Percentiles rank a stretch among this genome's conserved stretches.
Evolutionary conservation across 202 grass and related monocot species (phyloP).

Genomic region (Panicum hallii): DNA sequence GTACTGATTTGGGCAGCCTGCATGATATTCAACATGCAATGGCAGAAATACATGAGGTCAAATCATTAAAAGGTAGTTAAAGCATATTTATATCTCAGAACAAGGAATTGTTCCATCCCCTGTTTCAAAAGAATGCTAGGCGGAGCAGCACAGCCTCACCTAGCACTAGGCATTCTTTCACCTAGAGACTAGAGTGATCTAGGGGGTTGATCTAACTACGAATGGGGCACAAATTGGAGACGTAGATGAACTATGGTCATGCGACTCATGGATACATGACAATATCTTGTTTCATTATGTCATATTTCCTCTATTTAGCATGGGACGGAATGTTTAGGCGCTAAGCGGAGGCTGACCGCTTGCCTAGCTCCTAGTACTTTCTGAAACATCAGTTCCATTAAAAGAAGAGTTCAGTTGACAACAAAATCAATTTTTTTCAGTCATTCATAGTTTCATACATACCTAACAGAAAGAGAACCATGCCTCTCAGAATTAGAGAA

Average conservation of each 20-base stretch:
- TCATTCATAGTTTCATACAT: background rate
- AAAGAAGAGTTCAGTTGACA: background rate
- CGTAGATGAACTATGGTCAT: background rate
- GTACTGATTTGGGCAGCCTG: constrained; percentile 92
- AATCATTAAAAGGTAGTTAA: background rate
- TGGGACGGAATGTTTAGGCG: background rate
- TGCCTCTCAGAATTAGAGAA: background rate
- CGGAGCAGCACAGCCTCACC: background rate
- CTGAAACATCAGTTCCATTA: constrained; percentile 4
- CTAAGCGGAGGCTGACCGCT: background rate
- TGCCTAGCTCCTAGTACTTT: background rate
- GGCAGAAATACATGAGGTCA: background rate
- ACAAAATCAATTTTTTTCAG: background rate
- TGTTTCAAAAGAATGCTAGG: background rate
- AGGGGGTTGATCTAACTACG: background rate
- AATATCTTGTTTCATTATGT: background rate
- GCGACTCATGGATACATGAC: background rate
- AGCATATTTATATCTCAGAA: constrained; percentile 23
- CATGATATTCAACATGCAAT: constrained; percentile 32
- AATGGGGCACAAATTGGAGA: background rate
- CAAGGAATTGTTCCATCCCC: background rate
- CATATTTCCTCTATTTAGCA: background rate
- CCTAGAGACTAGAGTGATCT: background rate
- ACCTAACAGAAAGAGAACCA: no score
- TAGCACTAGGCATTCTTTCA: background rate